Evolutionary conservation across 768 basidiomycete genomes (phyloP), one percentile per base, ranked within the genome.

Genomic region (Pleurotus pulmonarius): DNA sequence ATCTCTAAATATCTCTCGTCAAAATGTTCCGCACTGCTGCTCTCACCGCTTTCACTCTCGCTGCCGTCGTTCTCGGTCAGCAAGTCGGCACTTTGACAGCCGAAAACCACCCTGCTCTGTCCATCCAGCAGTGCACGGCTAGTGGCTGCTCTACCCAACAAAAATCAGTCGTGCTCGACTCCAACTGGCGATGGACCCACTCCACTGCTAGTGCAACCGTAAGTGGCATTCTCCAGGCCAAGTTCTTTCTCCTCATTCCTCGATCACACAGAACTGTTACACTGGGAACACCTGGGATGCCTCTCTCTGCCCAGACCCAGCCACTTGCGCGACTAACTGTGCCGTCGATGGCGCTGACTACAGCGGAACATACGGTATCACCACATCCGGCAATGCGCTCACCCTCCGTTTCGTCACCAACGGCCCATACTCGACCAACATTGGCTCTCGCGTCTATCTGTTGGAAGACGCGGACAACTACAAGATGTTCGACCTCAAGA

Each of bases 151-250:
- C 65, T 4, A 70, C 69, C 12, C 20, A 20, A 20, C 20, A 20
- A 20, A 20, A 20, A 20, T 20, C 20, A 20, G 20, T 20, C 20
- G 20, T 75, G 8, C 73, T 83, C 63, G 80, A 82, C 66, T 57
- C 75, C 56, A 81, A 81, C 71, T 82, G 79, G 79, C 78, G 81
- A 46, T 82, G 79, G 79, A 59, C 74, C 12, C 76, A 79, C 65
- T 61, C 61, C 45, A 68, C 65, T 56, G 59, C 60, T 55, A 61
- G 67, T 29, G 63, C 54, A 22, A 60, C 56, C n/a, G 37, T 34
- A 37, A 56, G 22, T 22, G 44, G 4, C 37, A 11, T 43, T 18
- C 20, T 46, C 4, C 2, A 1, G 3, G 25, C 15, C 24, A 4
- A 24, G 13, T 4, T 1, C 34, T 8, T 49, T 3, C 1, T 3